Evolutionary conservation across 2,329 filamentous ascomycete species (phyloP), one percentile per base, ranked within the genome.

Genomic region (Allantophomopsis lycopodina): DNA sequence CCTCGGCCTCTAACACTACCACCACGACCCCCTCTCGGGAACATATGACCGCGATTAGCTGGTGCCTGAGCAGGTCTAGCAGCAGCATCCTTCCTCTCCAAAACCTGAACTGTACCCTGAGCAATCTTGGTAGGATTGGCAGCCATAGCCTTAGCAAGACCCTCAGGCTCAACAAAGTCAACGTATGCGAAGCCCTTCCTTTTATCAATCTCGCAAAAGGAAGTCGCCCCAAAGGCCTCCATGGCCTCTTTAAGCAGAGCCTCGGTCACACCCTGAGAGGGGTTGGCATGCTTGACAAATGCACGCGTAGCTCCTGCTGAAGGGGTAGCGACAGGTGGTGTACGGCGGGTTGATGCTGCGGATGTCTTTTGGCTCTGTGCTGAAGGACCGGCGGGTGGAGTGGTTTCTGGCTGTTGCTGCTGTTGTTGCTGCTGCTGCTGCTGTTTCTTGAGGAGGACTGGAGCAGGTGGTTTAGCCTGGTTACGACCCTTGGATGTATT

Each of bases 171-270:
- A 8, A 73, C 71, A 61, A 95, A 96, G 46, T 94, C 84, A 32
- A 94, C 80, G 55, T 95, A 94, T 2, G 87, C 89, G 52, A 94
- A 94, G 0, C 87, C 87, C 58, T 95, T 95, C 52, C 88, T 83
- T 58, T 87, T 88, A 56, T 96, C 89, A 40, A 96, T 89, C 51
- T 95, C 89, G 14, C 94, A 84, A 47, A 76, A 81, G 1, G 74
- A 74, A 35, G 95, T 73, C 1, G 72, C 59, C 2, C 89, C 89
- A 50, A 86, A 94, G 0, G 63, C 60, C 35, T 78, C 70, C 55
- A 96, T 76, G 1, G 83, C 78, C 48, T 81, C 72, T 50, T 81
- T 78, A 2, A 96, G 73, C 0, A 87, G 61, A 0, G 79, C 64
- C 54, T 95, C 89, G 0, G 86, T 95, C 36, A 95, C 83, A 12